Percentiles rank a stretch among this genome's conserved stretches.
These are phyloP conservation scores for Spathaspora girioi DNA, from an alignment of 805 yeast genomes.

Conservation along the genomic window DNA sequence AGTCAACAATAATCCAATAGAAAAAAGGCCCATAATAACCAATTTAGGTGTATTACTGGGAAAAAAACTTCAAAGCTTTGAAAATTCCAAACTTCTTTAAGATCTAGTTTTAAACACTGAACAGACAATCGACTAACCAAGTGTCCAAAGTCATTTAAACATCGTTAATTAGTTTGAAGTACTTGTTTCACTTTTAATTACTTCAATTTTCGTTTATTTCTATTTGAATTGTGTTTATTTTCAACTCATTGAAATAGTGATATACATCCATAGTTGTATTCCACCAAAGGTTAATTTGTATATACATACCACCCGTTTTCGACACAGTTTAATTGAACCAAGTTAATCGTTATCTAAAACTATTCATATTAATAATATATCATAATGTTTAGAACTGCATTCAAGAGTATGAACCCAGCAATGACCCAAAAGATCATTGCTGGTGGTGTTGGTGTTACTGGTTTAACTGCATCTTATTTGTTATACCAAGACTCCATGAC, in stretches of 20 bases:
- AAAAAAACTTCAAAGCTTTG: not conserved
- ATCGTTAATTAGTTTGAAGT: not conserved
- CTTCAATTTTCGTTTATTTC: not conserved
- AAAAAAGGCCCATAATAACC: constrained; percentile 58
- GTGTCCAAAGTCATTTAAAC: not conserved
- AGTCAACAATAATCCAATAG: constrained; percentile 33
- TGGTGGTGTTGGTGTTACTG: constrained; percentile 69
- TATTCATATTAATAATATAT: not conserved
- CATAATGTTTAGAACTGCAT: not conserved
- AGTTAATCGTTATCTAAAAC: not conserved
- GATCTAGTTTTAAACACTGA: not conserved
- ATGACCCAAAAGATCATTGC: constrained; percentile 49
- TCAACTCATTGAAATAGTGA: not conserved
- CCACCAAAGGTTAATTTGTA: not conserved
- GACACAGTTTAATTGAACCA: not conserved
- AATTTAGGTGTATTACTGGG: not conserved
- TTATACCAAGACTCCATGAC: constrained; percentile 80
- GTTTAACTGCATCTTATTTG: constrained; percentile 76
- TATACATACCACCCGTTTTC: not conserved
- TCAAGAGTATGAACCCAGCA: constrained; percentile 10
- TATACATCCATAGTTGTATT: not conserved
- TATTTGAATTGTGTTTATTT: not conserved
- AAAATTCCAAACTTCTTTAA: not conserved
- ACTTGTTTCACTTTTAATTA: not conserved
- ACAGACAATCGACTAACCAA: not conserved